These are phyloP conservation scores for Pseudopyrenochaeta lycopersici DNA, from an alignment of 2,329 filamentous ascomycete species.

Conservation along the genomic window DNA sequence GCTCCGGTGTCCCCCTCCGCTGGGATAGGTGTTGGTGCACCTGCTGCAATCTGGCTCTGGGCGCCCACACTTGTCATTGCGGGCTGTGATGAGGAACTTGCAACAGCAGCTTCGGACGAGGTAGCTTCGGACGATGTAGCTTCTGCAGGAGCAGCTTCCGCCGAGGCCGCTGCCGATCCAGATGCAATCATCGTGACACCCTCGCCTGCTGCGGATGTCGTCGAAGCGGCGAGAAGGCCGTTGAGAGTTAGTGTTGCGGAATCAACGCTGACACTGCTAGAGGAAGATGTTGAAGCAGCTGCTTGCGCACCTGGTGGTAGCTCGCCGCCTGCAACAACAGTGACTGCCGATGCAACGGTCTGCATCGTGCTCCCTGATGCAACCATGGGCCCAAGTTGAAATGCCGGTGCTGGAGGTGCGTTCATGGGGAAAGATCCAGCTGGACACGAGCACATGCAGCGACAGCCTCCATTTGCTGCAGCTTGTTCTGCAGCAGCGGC, in stretches of 20 bases:
- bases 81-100: conserved; percentile 5
- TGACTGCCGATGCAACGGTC: conserved; percentile 33
- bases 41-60: conserved; percentile 35
- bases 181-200: conserved; percentile 28
- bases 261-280: conserved; percentile 19
- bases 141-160: background rate
- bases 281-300: conserved; percentile 14
- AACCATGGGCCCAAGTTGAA: conserved; percentile 35
- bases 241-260: conserved; percentile 31
- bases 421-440: conserved; percentile 42
- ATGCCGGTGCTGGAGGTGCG: conserved; percentile 34
- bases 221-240: conserved; percentile 21
- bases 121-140: background rate
- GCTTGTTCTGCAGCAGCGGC: conserved; percentile 20
- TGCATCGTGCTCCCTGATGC: conserved; percentile 29
- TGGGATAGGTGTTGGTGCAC: conserved; percentile 19
- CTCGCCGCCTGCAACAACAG: conserved; percentile 29
- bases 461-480: conserved; percentile 28
- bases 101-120: background rate
- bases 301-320: conserved; percentile 18
- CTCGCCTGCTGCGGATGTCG: conserved; percentile 26
- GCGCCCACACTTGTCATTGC: conserved; percentile 13
- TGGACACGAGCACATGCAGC: conserved; percentile 43
- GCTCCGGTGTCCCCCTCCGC: conserved; percentile 4
- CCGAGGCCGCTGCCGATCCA: conserved; percentile 6